Evolutionary conservation across 768 basidiomycete species (phyloP).

Genomic region (Coprinopsis marcescibilis): DNA sequence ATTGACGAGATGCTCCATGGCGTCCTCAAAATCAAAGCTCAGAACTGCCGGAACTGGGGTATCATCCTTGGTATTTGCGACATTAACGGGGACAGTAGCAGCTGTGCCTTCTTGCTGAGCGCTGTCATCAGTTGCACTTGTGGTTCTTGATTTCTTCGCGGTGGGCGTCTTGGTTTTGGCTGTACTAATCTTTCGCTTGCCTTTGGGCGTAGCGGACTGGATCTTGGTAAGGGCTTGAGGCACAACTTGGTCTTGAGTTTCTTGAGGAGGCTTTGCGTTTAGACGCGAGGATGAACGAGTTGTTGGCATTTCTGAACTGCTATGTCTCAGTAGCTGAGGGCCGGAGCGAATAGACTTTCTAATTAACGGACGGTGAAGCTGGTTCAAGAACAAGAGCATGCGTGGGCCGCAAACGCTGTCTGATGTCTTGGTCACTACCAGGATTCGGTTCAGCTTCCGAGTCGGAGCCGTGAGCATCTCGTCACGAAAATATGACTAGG

Average conservation of each 20-base stretch:
- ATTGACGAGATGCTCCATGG: constrained; percentile 61
- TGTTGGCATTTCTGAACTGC: constrained; percentile 26
- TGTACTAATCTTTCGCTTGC: constrained; percentile 17
- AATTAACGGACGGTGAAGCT: too few species aligned
- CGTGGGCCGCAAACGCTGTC: too few species aligned
- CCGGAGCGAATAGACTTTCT: too few species aligned
- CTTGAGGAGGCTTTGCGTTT: constrained; percentile 7
- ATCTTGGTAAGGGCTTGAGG: constrained; percentile 6
- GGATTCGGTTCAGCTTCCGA: too few species aligned
- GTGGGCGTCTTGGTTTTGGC: constrained; percentile 4
- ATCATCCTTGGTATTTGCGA: constrained; percentile 15
- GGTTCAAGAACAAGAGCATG: too few species aligned
- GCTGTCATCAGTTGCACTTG: constrained; percentile 11
- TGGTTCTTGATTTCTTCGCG: constrained; percentile 16
- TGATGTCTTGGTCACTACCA: too few species aligned
- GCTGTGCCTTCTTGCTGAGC: constrained; percentile 5
- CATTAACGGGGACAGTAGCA: background rate
- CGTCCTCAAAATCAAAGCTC: constrained; percentile 72
- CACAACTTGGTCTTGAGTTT: background rate
- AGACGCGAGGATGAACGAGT: constrained; percentile 29
- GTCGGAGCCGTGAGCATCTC: too few species aligned
- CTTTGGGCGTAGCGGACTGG: constrained; percentile 6
- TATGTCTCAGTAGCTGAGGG: too few species aligned
- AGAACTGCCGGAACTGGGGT: constrained; percentile 62
- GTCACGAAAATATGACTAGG: too few species aligned